Percentiles rank a stretch among this genome's conserved stretches.
Evolutionary conservation across 306 rosid species (phyloP).

Genomic region (Trichosanthes truncata): DNA sequence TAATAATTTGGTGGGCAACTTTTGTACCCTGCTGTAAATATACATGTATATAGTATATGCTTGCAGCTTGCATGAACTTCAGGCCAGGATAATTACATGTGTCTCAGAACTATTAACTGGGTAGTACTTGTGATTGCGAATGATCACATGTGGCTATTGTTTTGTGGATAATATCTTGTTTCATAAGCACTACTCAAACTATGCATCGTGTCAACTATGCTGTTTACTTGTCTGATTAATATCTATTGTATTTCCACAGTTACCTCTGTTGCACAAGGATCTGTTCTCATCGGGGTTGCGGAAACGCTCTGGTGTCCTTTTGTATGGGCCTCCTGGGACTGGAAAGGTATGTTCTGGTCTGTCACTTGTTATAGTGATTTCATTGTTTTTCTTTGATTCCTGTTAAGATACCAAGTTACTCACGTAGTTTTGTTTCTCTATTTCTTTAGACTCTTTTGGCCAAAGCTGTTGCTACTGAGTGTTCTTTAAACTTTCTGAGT

Average conservation of each 20-base stretch:
- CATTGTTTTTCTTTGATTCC: neutral
- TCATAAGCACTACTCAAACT: neutral
- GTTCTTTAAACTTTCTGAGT: slow-evolving; percentile 89
- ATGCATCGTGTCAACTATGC: neutral
- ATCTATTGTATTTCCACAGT: slow-evolving; percentile 27
- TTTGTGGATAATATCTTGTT: neutral
- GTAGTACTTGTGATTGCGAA: neutral
- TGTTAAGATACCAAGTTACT: slow-evolving; percentile 7
- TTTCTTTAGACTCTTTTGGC: slow-evolving; percentile 70
- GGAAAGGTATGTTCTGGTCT: slow-evolving; percentile 59
- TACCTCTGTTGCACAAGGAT: slow-evolving; percentile 92
- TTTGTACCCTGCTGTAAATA: neutral
- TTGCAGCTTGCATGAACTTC: neutral
- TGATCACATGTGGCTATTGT: neutral
- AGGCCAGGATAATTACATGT: neutral
- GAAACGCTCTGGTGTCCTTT: slow-evolving; percentile 88
- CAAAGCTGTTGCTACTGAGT: slow-evolving; percentile 97
- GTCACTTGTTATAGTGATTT: slow-evolving; percentile 4
- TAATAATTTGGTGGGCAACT: neutral
- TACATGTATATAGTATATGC: neutral
- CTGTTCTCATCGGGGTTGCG: slow-evolving; percentile 89
- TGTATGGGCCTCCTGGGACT: slow-evolving; percentile 96
- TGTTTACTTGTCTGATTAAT: slow-evolving; percentile 2
- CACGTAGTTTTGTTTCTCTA: slow-evolving; percentile 8
- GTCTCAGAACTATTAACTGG: neutral